Conservation (phyloP, 371 early-diverging fungal genomes). For the Apophysomyces variabilis region DNA sequence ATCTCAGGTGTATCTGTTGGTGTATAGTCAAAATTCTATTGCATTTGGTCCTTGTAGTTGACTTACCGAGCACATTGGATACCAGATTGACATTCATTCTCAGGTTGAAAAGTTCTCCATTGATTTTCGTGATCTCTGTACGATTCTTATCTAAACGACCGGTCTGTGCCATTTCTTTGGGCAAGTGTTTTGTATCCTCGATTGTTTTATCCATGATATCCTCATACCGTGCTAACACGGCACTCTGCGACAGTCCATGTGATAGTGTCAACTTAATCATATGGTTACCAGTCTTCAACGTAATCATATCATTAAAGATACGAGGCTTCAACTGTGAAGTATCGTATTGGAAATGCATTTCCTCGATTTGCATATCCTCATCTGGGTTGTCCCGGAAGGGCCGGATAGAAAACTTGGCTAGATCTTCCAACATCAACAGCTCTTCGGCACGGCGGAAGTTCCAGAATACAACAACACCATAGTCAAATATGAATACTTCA, state of each 20-base stretch:
- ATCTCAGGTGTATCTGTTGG: slow-evolving; percentile 57
- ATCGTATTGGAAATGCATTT: slow-evolving; percentile 91
- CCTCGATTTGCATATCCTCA: slow-evolving; percentile 88
- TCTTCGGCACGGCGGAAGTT: slow-evolving; percentile 91
- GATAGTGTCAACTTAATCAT: slow-evolving; percentile 81
- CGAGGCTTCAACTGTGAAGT: slow-evolving; percentile 55
- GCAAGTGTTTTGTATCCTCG: slow-evolving; percentile 59
- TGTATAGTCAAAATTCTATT: not conserved
- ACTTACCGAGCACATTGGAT: slow-evolving; percentile 52
- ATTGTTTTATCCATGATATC: slow-evolving; percentile 72
- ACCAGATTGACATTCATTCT: slow-evolving; percentile 66
- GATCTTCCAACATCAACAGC: slow-evolving; percentile 70
- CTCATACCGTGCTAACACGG: slow-evolving; percentile 73
- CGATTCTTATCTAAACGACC: slow-evolving; percentile 57
- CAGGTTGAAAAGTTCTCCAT: slow-evolving; percentile 68
- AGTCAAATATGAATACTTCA: slow-evolving; percentile 88
- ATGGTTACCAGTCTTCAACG: slow-evolving; percentile 73
- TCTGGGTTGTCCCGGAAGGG: slow-evolving; percentile 54
- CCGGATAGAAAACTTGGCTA: slow-evolving; percentile 56
- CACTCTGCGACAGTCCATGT: slow-evolving; percentile 71
- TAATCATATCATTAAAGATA: slow-evolving; percentile 78
- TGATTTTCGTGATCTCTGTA: slow-evolving; percentile 81
- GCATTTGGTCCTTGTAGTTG: not conserved
- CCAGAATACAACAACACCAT: slow-evolving; percentile 96
- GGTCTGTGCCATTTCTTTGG: slow-evolving; percentile 56